These are phyloP conservation scores for Monosporozyma unispora DNA, from an alignment of 805 yeast genomes.

Conservation along the genomic window DNA sequence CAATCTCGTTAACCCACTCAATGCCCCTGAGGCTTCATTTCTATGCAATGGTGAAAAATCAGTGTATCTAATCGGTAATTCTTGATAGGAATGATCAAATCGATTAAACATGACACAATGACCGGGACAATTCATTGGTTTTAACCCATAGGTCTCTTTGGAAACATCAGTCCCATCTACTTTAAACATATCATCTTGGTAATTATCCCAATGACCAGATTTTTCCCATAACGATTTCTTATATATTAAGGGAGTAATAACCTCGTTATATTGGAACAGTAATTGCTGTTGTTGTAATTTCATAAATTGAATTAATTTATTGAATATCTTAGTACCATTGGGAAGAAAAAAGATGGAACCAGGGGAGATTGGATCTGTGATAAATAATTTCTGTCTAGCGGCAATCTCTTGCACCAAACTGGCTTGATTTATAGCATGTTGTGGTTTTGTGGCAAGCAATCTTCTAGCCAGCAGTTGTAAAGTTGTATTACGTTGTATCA, in stretches of 20 bases:
- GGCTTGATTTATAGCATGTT: not conserved
- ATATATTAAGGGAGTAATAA: slow-evolving; percentile 83
- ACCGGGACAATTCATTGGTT: slow-evolving; percentile 95
- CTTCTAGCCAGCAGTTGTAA: not conserved
- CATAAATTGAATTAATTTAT: slow-evolving; percentile 73
- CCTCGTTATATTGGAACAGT: slow-evolving; percentile 81
- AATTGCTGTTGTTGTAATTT: slow-evolving; percentile 59
- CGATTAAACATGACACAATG: slow-evolving; percentile 78
- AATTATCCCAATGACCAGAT: slow-evolving; percentile 95
- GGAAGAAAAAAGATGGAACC: slow-evolving; percentile 91
- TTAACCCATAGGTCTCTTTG: slow-evolving; percentile 60
- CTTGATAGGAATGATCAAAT: slow-evolving; percentile 73
- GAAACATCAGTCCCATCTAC: slow-evolving; percentile 48
- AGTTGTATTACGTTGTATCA: not conserved
- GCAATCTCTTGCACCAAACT: slow-evolving; percentile 28
- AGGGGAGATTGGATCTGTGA: slow-evolving; percentile 75
- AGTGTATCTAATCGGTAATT: slow-evolving; percentile 73
- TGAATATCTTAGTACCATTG: slow-evolving; percentile 81
- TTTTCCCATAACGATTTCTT: slow-evolving; percentile 77
- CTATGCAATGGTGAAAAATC: slow-evolving; percentile 91
- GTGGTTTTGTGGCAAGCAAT: not conserved
- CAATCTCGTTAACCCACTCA: slow-evolving; percentile 86
- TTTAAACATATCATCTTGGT: slow-evolving; percentile 87
- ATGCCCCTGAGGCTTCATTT: slow-evolving; percentile 90
- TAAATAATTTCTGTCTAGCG: slow-evolving; percentile 62